phyloP scores from a whole-genome alignment of 768 basidiomycete genomes.

The Hirschioporus abietinus region DNA sequence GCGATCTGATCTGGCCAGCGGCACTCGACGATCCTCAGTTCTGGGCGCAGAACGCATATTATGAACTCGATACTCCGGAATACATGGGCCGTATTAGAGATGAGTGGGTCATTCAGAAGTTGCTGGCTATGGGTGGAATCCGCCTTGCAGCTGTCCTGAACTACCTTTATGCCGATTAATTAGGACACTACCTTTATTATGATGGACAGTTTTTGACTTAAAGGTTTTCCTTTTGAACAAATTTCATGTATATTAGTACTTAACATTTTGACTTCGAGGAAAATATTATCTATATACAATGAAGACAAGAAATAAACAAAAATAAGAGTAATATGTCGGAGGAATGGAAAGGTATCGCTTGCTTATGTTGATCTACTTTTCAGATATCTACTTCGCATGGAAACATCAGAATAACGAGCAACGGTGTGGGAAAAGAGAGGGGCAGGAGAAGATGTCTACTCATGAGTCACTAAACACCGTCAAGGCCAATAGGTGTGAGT shows the following conservation, averaged over 20 bases:
- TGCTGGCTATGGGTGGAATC: constrained; percentile 79
- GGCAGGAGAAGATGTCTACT: no score
- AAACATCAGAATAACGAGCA: background rate
- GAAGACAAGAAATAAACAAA: background rate
- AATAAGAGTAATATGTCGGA: background rate
- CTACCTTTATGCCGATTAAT: constrained; percentile 49
- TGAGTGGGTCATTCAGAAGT: constrained; percentile 69
- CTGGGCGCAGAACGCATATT: constrained; percentile 27
- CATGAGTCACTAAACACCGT: no score
- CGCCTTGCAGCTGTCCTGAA: constrained; percentile 83
- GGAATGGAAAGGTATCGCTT: background rate
- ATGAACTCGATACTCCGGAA: constrained; percentile 77
- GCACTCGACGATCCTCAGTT: constrained; percentile 54
- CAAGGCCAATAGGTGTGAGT: background rate
- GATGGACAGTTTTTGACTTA: no score
- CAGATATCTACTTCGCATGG: background rate
- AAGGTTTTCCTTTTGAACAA: no score
- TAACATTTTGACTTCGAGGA: background rate
- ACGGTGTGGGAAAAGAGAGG: background rate
- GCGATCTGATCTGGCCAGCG: constrained; percentile 74
- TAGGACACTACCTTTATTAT: background rate
- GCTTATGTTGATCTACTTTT: background rate
- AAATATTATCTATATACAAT: background rate
- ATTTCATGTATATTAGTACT: no score
- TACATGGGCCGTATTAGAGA: constrained; percentile 69